phyloP scores from a whole-genome alignment of 495 filamentous ascomycete genomes.

The Aspergillus leporis region DNA sequence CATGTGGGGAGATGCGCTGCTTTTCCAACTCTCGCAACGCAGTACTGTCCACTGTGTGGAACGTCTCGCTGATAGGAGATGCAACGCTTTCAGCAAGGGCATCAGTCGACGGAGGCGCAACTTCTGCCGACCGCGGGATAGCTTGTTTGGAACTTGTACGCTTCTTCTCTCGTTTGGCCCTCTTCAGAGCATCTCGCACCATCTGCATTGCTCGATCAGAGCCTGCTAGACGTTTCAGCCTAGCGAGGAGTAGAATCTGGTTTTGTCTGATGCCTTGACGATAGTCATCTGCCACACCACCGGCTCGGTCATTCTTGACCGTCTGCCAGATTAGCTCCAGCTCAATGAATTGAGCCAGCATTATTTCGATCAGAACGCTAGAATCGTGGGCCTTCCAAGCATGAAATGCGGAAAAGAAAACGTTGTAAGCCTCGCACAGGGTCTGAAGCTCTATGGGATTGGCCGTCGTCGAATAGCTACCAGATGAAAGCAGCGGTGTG shows the following conservation, averaged over 20 bases:
- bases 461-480: slow-evolving; percentile 42
- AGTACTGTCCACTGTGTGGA: slow-evolving; percentile 40
- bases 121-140: slow-evolving; percentile 51
- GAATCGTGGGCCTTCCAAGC: slow-evolving; percentile 96
- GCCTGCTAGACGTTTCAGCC: slow-evolving; percentile 88
- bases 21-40: slow-evolving; percentile 41
- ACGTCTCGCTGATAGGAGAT: slow-evolving; percentile 48
- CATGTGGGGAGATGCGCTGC: slow-evolving; percentile 39
- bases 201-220: slow-evolving; percentile 76
- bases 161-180: slow-evolving; percentile 71
- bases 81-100: slow-evolving; percentile 43
- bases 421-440: slow-evolving; percentile 63
- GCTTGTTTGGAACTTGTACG: slow-evolving; percentile 57
- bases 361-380: slow-evolving; percentile 83
- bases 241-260: slow-evolving; percentile 81
- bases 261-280: slow-evolving; percentile 91
- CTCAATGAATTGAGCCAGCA: slow-evolving; percentile 94
- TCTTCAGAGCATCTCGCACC: slow-evolving; percentile 79
- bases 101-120: slow-evolving; percentile 34
- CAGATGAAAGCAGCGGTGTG: slow-evolving; percentile 58
- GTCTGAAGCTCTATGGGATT: slow-evolving; percentile 47
- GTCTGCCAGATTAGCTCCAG: slow-evolving; percentile 95
- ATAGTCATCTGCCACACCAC: slow-evolving; percentile 86
- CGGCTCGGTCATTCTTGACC: slow-evolving; percentile 85
- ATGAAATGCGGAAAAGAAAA: slow-evolving; percentile 89